phyloP scores from a whole-genome alignment of 768 basidiomycete genomes.

The Sarcodon sp. region DNA sequence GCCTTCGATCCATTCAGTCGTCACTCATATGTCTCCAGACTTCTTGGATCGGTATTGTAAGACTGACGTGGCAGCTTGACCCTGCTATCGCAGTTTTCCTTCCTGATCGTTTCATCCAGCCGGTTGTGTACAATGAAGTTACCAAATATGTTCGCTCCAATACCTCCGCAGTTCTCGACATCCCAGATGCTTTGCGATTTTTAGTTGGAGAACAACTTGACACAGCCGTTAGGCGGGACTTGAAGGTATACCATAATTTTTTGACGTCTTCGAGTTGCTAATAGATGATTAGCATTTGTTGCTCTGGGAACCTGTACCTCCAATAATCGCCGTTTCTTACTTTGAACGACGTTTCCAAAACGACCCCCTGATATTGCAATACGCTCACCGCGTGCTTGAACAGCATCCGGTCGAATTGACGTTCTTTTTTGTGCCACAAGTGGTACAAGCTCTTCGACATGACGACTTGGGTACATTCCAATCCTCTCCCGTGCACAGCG shows the following conservation, averaged over 20 bases:
- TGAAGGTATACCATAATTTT: conserved; percentile 45
- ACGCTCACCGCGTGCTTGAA: conserved; percentile 89
- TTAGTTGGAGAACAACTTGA: conserved; percentile 68
- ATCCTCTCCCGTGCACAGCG: background rate
- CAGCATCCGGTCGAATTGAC: conserved; percentile 91
- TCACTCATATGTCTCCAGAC: conserved; percentile 21
- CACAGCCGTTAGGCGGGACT: conserved; percentile 40
- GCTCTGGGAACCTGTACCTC: conserved; percentile 82
- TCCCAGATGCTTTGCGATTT: conserved; percentile 72
- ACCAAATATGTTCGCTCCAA: conserved; percentile 60
- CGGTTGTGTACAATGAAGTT: conserved; percentile 58
- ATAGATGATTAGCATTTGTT: conserved; percentile 55
- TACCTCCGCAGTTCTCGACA: conserved; percentile 54
- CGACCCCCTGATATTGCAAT: conserved; percentile 84
- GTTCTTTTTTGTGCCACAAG: conserved; percentile 98
- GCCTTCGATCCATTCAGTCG: background rate
- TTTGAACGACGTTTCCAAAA: conserved; percentile 79
- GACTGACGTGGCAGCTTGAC: conserved; percentile 70
- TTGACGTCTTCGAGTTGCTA: background rate
- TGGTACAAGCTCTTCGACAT: conserved; percentile 89
- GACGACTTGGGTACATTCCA: conserved; percentile 64
- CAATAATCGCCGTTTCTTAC: conserved; percentile 66
- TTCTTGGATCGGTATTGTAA: conserved; percentile 55
- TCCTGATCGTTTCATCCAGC: conserved; percentile 77
- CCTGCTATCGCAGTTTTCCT: conserved; percentile 77